Evolutionary conservation across 148 eudicot species (phyloP).

Genomic region (Fagopyrum esculentum): DNA sequence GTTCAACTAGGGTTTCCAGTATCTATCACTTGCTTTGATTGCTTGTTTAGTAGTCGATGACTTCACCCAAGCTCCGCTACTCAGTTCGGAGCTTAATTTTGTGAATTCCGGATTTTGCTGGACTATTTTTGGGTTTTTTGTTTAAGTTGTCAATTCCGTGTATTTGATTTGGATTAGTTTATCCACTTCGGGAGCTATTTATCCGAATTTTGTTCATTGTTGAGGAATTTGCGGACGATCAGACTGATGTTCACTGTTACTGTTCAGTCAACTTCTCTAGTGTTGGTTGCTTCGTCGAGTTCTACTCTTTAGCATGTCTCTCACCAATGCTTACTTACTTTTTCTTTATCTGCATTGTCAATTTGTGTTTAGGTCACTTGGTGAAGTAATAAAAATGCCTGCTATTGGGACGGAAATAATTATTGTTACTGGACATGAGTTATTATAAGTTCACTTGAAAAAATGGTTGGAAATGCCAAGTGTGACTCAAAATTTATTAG

Average conservation of each 20-base stretch:
- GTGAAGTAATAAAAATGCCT: constrained; percentile 20
- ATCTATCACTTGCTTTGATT: constrained; percentile 16
- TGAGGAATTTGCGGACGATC: neutral
- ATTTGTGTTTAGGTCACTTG: constrained; percentile 19
- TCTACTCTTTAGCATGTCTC: constrained; percentile 9
- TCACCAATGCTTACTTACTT: neutral
- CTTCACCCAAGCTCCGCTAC: neutral
- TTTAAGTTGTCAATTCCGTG: neutral
- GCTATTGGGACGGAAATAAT: constrained; percentile 14
- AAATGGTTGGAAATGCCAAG: constrained; percentile 68
- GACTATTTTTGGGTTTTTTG: neutral
- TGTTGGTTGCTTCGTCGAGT: neutral
- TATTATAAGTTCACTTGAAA: constrained; percentile 21
- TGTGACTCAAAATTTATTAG: constrained; percentile 52
- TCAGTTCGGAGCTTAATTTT: constrained; percentile 20
- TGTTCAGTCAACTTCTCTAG: neutral
- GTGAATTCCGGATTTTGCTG: constrained; percentile 4
- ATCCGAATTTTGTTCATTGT: neutral
- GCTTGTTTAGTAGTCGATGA: neutral
- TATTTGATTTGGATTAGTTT: too few species aligned
- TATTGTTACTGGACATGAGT: constrained; percentile 30
- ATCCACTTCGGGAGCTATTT: neutral
- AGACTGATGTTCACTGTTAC: constrained; percentile 1
- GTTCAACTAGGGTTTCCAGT: constrained; percentile 37
- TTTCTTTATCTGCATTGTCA: neutral